A percentile compares a stretch with the other conserved stretches of the same genome.
phyloP scores from a whole-genome alignment of 2,329 filamentous ascomycete genomes.

The Metarhizium robertsii region DNA sequence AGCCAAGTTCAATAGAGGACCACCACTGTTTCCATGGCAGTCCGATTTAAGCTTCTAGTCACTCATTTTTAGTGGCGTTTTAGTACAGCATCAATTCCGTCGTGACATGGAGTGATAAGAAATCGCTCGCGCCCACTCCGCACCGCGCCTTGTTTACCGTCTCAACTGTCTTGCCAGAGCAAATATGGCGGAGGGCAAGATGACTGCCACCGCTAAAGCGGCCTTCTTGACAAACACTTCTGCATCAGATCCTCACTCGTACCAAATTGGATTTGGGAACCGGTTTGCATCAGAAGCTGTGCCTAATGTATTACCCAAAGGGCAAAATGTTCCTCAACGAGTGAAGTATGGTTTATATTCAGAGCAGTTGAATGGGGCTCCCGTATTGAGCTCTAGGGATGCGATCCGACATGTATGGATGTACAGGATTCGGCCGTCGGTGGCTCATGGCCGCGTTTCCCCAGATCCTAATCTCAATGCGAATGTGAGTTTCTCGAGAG shows the following conservation, averaged over 20 bases:
- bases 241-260: constrained; percentile 34
- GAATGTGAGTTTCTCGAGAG: constrained; percentile 11
- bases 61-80: background rate
- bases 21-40: background rate
- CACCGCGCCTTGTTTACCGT: background rate
- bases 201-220: constrained; percentile 12
- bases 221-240: constrained; percentile 14
- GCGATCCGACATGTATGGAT: constrained; percentile 24
- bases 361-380: constrained; percentile 37
- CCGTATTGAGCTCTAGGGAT: constrained; percentile 21
- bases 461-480: constrained; percentile 14
- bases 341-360: constrained; percentile 32
- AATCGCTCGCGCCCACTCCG: background rate
- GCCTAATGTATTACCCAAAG: constrained; percentile 32
- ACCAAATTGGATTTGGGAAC: constrained; percentile 49
- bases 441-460: constrained; percentile 17
- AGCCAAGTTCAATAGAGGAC: background rate
- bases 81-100: background rate
- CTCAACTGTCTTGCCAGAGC: background rate
- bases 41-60: background rate
- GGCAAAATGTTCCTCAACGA: constrained; percentile 35
- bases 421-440: constrained; percentile 23
- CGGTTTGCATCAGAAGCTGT: constrained; percentile 36
- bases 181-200: constrained; percentile 2
- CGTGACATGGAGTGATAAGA: background rate